Percentiles rank a stretch among this genome's conserved stretches.
Conservation (phyloP, 2,329 filamentous ascomycete species). For the Calonectria crousiana region DNA sequence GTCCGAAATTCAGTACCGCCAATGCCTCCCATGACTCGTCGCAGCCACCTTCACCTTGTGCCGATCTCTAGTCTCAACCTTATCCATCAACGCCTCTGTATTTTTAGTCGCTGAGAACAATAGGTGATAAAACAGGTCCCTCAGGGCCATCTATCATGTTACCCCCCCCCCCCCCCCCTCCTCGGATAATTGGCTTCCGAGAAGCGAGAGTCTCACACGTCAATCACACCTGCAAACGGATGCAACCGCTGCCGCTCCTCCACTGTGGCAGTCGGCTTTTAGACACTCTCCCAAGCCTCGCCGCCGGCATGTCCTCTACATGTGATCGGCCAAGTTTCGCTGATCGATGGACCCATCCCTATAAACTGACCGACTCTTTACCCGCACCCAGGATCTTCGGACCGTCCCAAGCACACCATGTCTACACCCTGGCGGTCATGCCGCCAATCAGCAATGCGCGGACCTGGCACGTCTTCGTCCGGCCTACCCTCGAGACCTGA, state of each 20-base stretch:
- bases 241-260: constrained; percentile 10
- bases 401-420: constrained; percentile 40
- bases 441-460: constrained; percentile 33
- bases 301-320: constrained; percentile 17
- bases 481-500: constrained; percentile 1
- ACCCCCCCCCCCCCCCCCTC: too few species aligned
- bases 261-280: constrained; percentile 7
- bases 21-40: constrained; percentile 2
- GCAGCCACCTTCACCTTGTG: constrained; percentile 2
- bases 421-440: constrained; percentile 41
- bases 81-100: neutral
- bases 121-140: neutral
- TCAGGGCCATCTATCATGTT: neutral
- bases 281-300: neutral
- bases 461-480: constrained; percentile 3
- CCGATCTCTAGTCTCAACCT: constrained; percentile 9
- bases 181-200: neutral
- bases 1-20: neutral
- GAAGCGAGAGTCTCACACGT: neutral
- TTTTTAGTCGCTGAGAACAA: neutral
- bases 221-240: constrained; percentile 6
- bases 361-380: constrained; percentile 23
- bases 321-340: constrained; percentile 21
- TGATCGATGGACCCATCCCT: constrained; percentile 21
- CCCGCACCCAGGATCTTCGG: constrained; percentile 42